Conservation (phyloP, 1,139 yeast genomes). For the Yamadazyma oceani region DNA sequence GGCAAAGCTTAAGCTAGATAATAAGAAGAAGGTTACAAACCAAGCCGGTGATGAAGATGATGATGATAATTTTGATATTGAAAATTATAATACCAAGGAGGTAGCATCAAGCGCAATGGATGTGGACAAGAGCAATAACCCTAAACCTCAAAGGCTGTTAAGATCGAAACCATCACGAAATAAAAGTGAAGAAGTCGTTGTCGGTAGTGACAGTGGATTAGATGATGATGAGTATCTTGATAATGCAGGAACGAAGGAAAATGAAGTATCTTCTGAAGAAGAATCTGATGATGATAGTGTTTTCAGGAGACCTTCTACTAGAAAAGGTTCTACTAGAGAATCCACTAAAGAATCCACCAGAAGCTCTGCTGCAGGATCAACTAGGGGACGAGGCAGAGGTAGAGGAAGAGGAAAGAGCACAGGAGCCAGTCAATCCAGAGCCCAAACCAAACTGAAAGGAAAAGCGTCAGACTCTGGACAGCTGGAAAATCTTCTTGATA, state of each 20-base stretch:
- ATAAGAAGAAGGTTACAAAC: slow-evolving; percentile 6
- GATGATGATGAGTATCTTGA: slow-evolving; percentile 11
- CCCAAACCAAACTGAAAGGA: background rate
- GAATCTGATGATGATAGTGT: slow-evolving; percentile 4
- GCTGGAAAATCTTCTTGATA: slow-evolving; percentile 9
- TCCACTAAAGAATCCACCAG: no score
- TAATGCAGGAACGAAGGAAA: slow-evolving; percentile 4
- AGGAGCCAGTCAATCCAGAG: slow-evolving; percentile 1
- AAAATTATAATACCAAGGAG: background rate
- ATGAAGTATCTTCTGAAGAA: slow-evolving; percentile 3
- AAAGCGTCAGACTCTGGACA: background rate
- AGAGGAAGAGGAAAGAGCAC: slow-evolving; percentile 2
- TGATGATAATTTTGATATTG: slow-evolving; percentile 1
- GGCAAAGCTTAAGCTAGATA: slow-evolving; percentile 24
- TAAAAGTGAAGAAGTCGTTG: slow-evolving; percentile 6
- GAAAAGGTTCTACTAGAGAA: background rate
- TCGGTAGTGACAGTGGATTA: slow-evolving; percentile 14
- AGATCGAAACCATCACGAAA: slow-evolving; percentile 2
- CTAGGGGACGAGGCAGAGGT: slow-evolving; percentile 1
- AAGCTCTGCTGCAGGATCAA: background rate
- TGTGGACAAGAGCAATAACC: no score
- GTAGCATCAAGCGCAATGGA: background rate
- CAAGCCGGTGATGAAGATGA: slow-evolving; percentile 1
- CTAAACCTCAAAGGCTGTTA: slow-evolving; percentile 4
- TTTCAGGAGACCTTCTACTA: slow-evolving; percentile 5